These are phyloP conservation scores for Spergularia marina DNA, from an alignment of 148 eudicot species.

Conservation along the genomic window DNA sequence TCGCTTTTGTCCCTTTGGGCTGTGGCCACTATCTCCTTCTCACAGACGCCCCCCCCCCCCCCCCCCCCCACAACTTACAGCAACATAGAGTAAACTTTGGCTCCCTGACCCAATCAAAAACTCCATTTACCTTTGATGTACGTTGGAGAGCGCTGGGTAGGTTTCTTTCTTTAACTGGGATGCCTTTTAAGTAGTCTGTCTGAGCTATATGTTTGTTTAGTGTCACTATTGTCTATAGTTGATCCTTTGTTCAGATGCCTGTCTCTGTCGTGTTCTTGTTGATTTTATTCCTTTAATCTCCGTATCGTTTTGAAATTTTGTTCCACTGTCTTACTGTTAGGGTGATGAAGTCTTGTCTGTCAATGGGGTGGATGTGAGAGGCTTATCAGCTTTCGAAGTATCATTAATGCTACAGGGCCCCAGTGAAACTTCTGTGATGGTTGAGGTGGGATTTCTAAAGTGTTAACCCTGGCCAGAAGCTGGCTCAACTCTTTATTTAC, in stretches of 20 bases:
- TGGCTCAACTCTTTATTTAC: not conserved
- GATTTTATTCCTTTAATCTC: not conserved
- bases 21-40: not conserved
- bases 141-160: not conserved
- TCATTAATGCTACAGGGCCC: conserved; percentile 92
- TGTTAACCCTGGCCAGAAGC: not conserved
- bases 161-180: not conserved
- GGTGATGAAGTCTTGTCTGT: conserved; percentile 87
- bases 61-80: not conserved
- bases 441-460: conserved; percentile 49
- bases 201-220: not conserved
- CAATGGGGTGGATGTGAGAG: conserved; percentile 78
- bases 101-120: not conserved
- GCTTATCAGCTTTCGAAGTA: conserved; percentile 88
- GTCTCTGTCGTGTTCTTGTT: too few relatives aligned
- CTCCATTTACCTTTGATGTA: not conserved
- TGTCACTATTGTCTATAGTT: not conserved
- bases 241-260: not conserved
- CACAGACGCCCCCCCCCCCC: not conserved
- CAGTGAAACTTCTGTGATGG: conserved; percentile 71
- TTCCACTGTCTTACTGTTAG: conserved; percentile 32
- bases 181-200: not conserved
- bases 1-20: not conserved
- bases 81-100: not conserved
- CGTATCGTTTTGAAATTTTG: not conserved